A percentile compares a stretch with the other conserved stretches of the same genome.
phyloP scores from a whole-genome alignment of 352 stramenopile genomes.

The Aphanomyces stellatus region DNA sequence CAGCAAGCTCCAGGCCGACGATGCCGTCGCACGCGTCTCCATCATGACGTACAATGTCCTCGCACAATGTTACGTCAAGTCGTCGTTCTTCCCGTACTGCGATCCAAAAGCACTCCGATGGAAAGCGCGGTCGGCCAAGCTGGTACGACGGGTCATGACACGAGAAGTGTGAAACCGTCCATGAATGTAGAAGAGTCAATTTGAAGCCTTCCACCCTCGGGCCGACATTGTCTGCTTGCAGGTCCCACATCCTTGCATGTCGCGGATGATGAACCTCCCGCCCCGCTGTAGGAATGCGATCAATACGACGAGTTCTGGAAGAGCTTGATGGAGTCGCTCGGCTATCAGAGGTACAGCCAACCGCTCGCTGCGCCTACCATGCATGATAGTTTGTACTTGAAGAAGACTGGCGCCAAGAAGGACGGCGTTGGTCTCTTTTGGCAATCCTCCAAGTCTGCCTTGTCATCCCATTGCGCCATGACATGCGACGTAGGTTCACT shows the following conservation, averaged over 20 bases:
- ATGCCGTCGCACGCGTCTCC: not conserved
- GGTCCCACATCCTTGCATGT: slow-evolving; percentile 23
- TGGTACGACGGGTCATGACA: slow-evolving; percentile 31
- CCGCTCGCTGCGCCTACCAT: not conserved
- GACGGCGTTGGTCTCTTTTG: slow-evolving; percentile 74
- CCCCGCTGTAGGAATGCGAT: slow-evolving; percentile 51
- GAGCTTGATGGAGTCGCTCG: slow-evolving; percentile 39
- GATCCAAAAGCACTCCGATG: slow-evolving; percentile 42
- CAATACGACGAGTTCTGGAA: slow-evolving; percentile 68
- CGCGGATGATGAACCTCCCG: not conserved
- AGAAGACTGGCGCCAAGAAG: slow-evolving; percentile 52
- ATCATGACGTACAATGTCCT: slow-evolving; percentile 87
- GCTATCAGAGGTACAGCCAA: slow-evolving; percentile 46
- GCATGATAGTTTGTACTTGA: slow-evolving; percentile 41
- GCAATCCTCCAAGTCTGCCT: slow-evolving; percentile 35
- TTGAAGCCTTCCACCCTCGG: slow-evolving; percentile 44
- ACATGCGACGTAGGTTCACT: slow-evolving; percentile 21
- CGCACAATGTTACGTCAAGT: slow-evolving; percentile 72
- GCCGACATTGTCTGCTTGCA: slow-evolving; percentile 72
- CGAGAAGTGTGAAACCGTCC: not conserved
- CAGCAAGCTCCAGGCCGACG: no score
- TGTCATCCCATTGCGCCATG: no score
- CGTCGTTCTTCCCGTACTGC: slow-evolving; percentile 76
- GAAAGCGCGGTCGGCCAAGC: slow-evolving; percentile 57
- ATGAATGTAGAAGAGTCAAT: slow-evolving; percentile 40